Conservation (phyloP, 1,139 yeast species). For the Eremothecium gossypii region DNA sequence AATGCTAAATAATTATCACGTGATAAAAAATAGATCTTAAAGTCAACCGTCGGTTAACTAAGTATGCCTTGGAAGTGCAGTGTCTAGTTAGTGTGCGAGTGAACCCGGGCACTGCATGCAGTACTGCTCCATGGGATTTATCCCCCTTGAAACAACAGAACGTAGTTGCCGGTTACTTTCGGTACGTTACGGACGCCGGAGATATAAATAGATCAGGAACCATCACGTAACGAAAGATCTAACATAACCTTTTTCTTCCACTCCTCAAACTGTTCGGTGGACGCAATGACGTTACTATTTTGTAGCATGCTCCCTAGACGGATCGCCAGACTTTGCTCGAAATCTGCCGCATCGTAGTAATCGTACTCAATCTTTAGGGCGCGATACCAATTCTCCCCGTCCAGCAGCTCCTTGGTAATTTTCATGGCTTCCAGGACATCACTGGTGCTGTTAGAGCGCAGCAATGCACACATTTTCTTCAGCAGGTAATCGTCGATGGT, state of each 20-base stretch:
- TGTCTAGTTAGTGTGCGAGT: too few species aligned
- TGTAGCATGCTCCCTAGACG: constrained; percentile 30
- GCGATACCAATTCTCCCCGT: constrained; percentile 46
- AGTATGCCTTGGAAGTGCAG: too few species aligned
- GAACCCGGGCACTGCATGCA: too few species aligned
- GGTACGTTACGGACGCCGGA: too few species aligned
- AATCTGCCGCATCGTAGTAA: constrained; percentile 24
- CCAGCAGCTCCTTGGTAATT: constrained; percentile 44
- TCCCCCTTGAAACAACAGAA: too few species aligned
- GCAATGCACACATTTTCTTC: constrained; percentile 43
- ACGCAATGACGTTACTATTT: constrained; percentile 20
- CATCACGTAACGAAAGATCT: constrained; percentile 23
- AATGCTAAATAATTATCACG: too few species aligned
- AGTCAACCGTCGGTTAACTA: too few species aligned
- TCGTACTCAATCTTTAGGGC: constrained; percentile 34
- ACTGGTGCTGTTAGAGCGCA: constrained; percentile 41
- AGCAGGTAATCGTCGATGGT: constrained; percentile 42
- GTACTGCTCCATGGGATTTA: too few species aligned
- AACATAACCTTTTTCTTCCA: constrained; percentile 25
- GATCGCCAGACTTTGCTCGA: constrained; percentile 19
- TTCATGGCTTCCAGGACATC: constrained; percentile 45
- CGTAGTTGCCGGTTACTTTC: too few species aligned
- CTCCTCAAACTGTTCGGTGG: constrained; percentile 24
- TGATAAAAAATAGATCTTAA: too few species aligned
- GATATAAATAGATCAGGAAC: background rate